A percentile compares a stretch with the other conserved stretches of the same genome.
Conservation (phyloP, 345 rosid species). For the Hypericum perforatum region DNA sequence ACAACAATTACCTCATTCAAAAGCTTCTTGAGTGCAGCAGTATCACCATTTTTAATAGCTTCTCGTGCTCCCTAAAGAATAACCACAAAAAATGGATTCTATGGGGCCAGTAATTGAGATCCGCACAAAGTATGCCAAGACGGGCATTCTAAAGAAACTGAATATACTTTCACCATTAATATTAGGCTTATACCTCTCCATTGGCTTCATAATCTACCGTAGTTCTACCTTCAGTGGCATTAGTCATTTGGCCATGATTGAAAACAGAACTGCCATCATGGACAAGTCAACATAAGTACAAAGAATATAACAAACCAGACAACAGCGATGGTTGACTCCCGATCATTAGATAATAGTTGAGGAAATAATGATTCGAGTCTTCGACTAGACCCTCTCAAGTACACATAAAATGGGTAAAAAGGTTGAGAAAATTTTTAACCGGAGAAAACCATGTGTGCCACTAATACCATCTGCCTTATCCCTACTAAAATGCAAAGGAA, state of each 20-base stretch:
- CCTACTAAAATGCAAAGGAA: too few relatives aligned
- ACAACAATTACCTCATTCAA: slow-evolving; percentile 51
- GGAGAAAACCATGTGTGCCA: too few relatives aligned
- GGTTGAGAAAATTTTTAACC: too few relatives aligned
- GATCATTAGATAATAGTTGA: too few relatives aligned
- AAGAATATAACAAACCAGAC: too few relatives aligned
- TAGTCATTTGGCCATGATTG: slow-evolving; percentile 41
- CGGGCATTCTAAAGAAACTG: neutral
- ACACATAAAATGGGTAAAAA: too few relatives aligned
- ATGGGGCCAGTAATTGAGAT: neutral
- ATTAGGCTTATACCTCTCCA: slow-evolving; percentile 60
- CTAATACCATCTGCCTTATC: too few relatives aligned
- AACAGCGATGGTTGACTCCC: too few relatives aligned
- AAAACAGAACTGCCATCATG: slow-evolving; percentile 41
- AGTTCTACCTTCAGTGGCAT: slow-evolving; percentile 30
- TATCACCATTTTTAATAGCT: slow-evolving; percentile 86
- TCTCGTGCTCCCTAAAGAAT: slow-evolving; percentile 69
- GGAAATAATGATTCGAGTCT: too few relatives aligned
- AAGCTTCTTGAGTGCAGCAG: slow-evolving; percentile 70
- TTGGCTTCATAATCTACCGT: slow-evolving; percentile 64
- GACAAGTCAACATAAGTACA: neutral
- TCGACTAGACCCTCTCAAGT: too few relatives aligned
- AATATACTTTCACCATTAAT: neutral
- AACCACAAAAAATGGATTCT: slow-evolving; percentile 3
- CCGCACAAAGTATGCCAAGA: slow-evolving; percentile 1